A percentile compares a stretch with the other conserved stretches of the same genome.
These are phyloP conservation scores for Penicillium sp. DNA, from an alignment of 2,329 filamentous ascomycete genomes.

Conservation along the genomic window DNA sequence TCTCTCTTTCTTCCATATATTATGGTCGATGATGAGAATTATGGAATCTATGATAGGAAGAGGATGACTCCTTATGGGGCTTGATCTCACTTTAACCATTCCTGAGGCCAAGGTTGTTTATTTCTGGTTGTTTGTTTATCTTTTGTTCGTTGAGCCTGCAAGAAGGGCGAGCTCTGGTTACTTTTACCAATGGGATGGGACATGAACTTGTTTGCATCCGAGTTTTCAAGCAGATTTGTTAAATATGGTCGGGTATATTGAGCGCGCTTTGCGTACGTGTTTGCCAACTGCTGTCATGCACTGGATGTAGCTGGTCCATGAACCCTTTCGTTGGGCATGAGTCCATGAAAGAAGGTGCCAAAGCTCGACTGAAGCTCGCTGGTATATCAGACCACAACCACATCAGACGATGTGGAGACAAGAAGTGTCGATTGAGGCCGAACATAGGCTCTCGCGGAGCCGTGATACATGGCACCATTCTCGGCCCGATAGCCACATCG, in stretches of 20 bases:
- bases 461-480: not conserved
- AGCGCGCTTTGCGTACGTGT: not conserved
- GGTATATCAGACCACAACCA: not conserved
- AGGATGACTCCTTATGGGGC: conserved; percentile 43
- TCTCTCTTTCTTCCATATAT: conserved; percentile 23
- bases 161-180: not conserved
- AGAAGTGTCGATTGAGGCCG: not conserved
- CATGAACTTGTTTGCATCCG: not conserved
- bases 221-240: not conserved
- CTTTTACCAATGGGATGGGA: not conserved
- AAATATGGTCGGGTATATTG: not conserved
- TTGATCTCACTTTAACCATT: conserved; percentile 43
- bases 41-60: conserved; percentile 48
- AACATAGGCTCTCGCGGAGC: not conserved
- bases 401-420: not conserved
- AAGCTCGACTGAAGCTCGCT: not conserved
- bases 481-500: not conserved
- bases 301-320: not conserved
- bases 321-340: not conserved
- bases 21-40: conserved; percentile 45
- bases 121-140: conserved; percentile 10
- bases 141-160: not conserved
- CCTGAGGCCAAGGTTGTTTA: conserved; percentile 37
- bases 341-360: not conserved
- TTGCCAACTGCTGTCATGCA: too few relatives aligned